These are phyloP conservation scores for Ogataea paraovalis DNA, from an alignment of 805 yeast species.

Conservation along the genomic window DNA sequence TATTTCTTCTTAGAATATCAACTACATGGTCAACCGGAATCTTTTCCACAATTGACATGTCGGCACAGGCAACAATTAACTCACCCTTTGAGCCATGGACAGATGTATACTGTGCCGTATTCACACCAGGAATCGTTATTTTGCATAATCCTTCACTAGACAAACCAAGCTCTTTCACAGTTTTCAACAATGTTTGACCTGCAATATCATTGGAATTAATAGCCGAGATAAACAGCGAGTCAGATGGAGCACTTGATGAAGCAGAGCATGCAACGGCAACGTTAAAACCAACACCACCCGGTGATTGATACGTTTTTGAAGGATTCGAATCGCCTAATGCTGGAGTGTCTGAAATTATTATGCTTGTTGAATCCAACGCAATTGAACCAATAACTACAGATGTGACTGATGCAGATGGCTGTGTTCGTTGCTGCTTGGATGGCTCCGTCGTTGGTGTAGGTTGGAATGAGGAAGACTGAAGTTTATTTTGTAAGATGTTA, in stretches of 20 bases:
- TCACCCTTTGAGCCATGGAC: conserved; percentile 60
- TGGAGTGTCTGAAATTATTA: conserved; percentile 28
- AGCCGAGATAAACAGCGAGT: conserved; percentile 43
- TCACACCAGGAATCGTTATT: conserved; percentile 6
- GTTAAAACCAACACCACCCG: conserved; percentile 87
- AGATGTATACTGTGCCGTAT: conserved; percentile 73
- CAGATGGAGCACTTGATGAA: conserved; percentile 26
- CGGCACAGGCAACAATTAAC: conserved; percentile 74
- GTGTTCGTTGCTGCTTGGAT: not conserved
- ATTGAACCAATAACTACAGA: conserved; percentile 66
- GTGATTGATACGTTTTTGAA: conserved; percentile 47
- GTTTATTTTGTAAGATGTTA: not conserved
- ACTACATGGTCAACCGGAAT: conserved; percentile 40
- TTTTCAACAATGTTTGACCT: conserved; percentile 39
- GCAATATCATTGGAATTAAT: conserved; percentile 54
- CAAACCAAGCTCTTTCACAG: conserved; percentile 26
- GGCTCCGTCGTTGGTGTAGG: not conserved
- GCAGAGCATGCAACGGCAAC: conserved; percentile 61
- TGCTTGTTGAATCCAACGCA: conserved; percentile 69
- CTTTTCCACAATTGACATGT: conserved; percentile 67
- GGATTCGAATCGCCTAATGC: conserved; percentile 67
- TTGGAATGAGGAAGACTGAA: not conserved
- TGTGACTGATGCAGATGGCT: conserved; percentile 7
- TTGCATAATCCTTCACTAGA: conserved; percentile 39
- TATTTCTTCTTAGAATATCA: conserved; percentile 34